Evolutionary conservation across 441 rosid species (phyloP), one percentile per base, ranked within the genome.

Genomic region (Syzygium malaccense): DNA sequence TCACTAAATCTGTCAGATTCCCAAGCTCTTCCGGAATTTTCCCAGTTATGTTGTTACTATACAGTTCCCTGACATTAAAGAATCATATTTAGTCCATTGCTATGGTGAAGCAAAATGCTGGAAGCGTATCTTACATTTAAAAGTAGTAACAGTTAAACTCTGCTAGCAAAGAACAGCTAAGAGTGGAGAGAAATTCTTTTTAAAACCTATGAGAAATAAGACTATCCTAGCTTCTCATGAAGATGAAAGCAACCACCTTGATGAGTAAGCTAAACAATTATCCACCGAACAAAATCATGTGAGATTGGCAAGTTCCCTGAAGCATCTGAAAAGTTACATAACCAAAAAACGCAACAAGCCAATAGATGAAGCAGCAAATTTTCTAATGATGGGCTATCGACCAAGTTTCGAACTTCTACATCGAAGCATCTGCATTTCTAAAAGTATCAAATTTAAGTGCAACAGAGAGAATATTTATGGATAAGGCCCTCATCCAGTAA

Each of bases 1-100:
- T 89, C 55, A 89, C 88, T 88, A 89, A 86, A 53, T 53, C 83
- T 28, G 88, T 89, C 86, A 89, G 48, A 80, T 86, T 86, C 78
- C 90, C 90, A 48, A 89, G 88, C 48, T 89, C 90, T 9, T 83
- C 86, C 17, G 90, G 90, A 62, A 89, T 64, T 28, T 11, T 57
- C 56, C 90, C 90, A 86, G 64, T 79, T 58, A 89, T 89, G 87
- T 89, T 89, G 85, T 89, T 89, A 41, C 88, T 86, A 54, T 89
- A 89, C 58, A 89, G 90, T 41, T 89, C 90, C 88, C 90, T 89
- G 90, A 54, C n/a, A 89, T 30, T 33, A 62, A 32, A 88, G 84
- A 64, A 55, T 56, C 62, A 30, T 11, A 87, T 30, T 79, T 55
- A 79, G 51, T 56, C 75, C 68, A 45, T 45, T 41, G 83, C 18